Conservation (phyloP, 1,139 yeast genomes). For the Geotrichum bryndzae region DNA sequence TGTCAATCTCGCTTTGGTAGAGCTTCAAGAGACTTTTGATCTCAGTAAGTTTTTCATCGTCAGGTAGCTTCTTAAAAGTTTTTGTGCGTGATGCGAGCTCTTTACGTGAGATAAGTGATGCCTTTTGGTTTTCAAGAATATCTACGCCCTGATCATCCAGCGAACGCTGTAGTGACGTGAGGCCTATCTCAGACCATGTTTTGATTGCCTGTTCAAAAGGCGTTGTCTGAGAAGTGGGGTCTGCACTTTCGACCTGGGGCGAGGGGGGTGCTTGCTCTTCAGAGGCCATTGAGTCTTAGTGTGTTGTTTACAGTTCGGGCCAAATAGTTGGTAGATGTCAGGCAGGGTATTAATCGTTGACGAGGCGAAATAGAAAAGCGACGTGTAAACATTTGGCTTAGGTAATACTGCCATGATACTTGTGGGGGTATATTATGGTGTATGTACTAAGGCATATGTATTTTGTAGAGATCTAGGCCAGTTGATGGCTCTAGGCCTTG, state of each 20-base stretch:
- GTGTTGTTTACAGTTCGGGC: neutral
- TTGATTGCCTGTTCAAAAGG: conserved; percentile 59
- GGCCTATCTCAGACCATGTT: conserved; percentile 70
- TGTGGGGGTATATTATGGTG: neutral
- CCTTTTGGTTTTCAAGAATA: conserved; percentile 63
- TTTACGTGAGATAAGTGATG: conserved; percentile 63
- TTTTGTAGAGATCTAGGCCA: neutral
- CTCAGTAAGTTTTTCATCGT: conserved; percentile 58
- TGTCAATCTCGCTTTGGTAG: conserved; percentile 85
- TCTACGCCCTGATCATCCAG: conserved; percentile 72
- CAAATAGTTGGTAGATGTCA: neutral
- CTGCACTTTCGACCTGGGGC: neutral
- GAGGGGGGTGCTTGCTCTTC: neutral
- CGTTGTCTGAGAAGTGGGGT: conserved; percentile 5
- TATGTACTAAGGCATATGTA: neutral
- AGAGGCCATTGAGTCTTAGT: conserved; percentile 5
- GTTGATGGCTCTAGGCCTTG: neutral
- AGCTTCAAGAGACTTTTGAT: conserved; percentile 65
- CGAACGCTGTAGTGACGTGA: conserved; percentile 60
- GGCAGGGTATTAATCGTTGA: neutral
- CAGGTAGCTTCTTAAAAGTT: conserved; percentile 65
- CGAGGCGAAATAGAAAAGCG: neutral
- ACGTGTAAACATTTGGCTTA: conserved; percentile 4
- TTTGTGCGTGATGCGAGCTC: conserved; percentile 76
- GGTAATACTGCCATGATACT: neutral